A percentile compares a stretch with the other conserved stretches of the same genome.
These are phyloP conservation scores for Scleromitrula shiraiana DNA, from an alignment of 2,329 filamentous ascomycete species.

Conservation along the genomic window DNA sequence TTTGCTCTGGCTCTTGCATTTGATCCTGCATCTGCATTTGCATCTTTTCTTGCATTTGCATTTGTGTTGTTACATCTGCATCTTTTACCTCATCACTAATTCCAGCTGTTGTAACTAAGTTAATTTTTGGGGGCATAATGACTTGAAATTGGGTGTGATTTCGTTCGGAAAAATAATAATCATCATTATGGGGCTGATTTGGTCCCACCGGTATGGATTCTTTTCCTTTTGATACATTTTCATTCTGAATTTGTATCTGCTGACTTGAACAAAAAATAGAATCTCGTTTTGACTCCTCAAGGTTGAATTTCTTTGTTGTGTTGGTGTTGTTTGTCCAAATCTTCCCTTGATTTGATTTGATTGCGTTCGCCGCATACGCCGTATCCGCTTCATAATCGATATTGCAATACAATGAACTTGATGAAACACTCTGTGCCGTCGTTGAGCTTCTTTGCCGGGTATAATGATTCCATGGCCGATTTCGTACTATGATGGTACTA, in stretches of 20 bases:
- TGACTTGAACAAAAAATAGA: not conserved
- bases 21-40: too few relatives aligned
- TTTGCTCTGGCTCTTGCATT: too few relatives aligned
- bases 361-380: too few relatives aligned
- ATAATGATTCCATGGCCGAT: not conserved
- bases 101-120: too few relatives aligned
- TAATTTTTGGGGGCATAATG: not conserved
- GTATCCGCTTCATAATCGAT: too few relatives aligned
- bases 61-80: not conserved
- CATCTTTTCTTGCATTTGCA: conserved; percentile 6
- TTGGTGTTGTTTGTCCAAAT: not conserved
- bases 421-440: too few relatives aligned
- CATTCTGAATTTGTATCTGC: too few relatives aligned
- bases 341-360: too few relatives aligned
- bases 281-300: not conserved
- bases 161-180: conserved; percentile 1
- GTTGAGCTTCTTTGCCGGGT: not conserved
- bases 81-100: too few relatives aligned
- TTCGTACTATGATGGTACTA: not conserved
- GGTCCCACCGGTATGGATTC: not conserved
- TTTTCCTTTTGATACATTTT: too few relatives aligned
- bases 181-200: conserved; percentile 2
- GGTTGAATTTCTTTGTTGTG: not conserved
- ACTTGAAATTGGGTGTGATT: too few relatives aligned
- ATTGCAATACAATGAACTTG: too few relatives aligned